Percentiles rank a stretch among this genome's conserved stretches.
Conservation (phyloP, 1,284 basidiomycete species). For the Ustanciosporium gigantosporum region DNA sequence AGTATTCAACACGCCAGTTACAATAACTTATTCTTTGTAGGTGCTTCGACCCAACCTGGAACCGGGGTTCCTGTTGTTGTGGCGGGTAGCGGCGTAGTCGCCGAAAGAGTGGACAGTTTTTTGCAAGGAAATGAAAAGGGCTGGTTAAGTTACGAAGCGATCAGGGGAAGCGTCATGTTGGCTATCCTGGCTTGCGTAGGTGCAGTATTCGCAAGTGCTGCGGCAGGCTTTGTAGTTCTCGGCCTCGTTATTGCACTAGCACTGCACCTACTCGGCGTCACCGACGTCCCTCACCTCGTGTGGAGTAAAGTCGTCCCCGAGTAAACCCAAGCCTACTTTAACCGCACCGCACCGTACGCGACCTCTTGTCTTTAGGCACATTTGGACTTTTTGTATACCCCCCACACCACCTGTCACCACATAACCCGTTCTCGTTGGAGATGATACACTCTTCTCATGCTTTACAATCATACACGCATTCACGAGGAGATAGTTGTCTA, state of each 20-base stretch:
- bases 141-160: conserved; percentile 28
- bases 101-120: conserved; percentile 32
- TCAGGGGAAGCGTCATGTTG: conserved; percentile 22
- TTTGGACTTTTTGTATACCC: too few species aligned
- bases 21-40: conserved; percentile 61
- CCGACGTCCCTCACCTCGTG: conserved; percentile 29
- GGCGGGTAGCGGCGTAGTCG: conserved; percentile 48
- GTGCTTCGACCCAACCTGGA: conserved; percentile 62
- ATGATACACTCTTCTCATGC: too few species aligned
- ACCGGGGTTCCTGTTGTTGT: conserved; percentile 59
- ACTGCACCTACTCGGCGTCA: conserved; percentile 26
- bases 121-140: conserved; percentile 24
- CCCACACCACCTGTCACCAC: too few species aligned
- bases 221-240: conserved; percentile 14
- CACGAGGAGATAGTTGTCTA: too few species aligned
- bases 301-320: conserved; percentile 27
- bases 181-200: conserved; percentile 11
- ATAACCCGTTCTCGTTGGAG: too few species aligned
- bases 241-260: conserved; percentile 17
- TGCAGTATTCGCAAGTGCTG: conserved; percentile 18
- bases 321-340: conserved; percentile 1
- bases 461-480: too few species aligned
- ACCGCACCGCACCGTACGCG: too few species aligned
- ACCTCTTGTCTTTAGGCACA: too few species aligned
- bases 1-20: conserved; percentile 49